These are phyloP conservation scores for Nemania diffusa DNA, from an alignment of 2,329 filamentous ascomycete genomes.

Conservation along the genomic window DNA sequence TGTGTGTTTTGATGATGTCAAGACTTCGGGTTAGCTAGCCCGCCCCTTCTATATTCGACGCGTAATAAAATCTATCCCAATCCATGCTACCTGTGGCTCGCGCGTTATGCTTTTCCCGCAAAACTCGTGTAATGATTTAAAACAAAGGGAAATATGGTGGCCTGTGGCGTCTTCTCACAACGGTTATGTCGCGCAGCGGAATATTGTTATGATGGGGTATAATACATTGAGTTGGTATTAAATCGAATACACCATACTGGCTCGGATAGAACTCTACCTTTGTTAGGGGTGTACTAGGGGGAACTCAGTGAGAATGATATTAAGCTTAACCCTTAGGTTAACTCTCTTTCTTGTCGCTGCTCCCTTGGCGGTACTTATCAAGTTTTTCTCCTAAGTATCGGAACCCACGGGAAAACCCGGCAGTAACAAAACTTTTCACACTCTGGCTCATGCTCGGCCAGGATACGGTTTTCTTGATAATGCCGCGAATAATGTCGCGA, in stretches of 20 bases:
- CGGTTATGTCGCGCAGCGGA: conserved; percentile 1
- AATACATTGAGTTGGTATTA: conserved; percentile 20
- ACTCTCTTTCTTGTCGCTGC: conserved; percentile 43
- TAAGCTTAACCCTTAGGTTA: conserved; percentile 35
- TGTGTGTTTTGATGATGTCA: not conserved
- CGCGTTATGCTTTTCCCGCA: conserved; percentile 14
- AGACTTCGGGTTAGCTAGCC: not conserved
- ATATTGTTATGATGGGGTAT: conserved; percentile 21
- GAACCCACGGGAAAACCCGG: conserved; percentile 74
- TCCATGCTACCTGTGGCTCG: conserved; percentile 10
- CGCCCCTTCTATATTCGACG: conserved; percentile 6
- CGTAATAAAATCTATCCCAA: conserved; percentile 31
- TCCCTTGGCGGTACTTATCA: conserved; percentile 67
- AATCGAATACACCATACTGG: not conserved
- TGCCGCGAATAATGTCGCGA: conserved; percentile 74
- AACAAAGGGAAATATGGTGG: conserved; percentile 19
- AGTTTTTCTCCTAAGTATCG: conserved; percentile 87
- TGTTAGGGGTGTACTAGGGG: not conserved
- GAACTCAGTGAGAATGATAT: not conserved
- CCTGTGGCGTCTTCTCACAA: conserved; percentile 1
- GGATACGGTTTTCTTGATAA: conserved; percentile 86
- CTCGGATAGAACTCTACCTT: not conserved
- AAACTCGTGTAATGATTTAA: not conserved
- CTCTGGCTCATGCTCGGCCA: conserved; percentile 94
- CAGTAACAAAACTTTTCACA: conserved; percentile 83